Base-by-base conservation (phyloP, 306 rosid species). In the Canavalia gladiata region DNA sequence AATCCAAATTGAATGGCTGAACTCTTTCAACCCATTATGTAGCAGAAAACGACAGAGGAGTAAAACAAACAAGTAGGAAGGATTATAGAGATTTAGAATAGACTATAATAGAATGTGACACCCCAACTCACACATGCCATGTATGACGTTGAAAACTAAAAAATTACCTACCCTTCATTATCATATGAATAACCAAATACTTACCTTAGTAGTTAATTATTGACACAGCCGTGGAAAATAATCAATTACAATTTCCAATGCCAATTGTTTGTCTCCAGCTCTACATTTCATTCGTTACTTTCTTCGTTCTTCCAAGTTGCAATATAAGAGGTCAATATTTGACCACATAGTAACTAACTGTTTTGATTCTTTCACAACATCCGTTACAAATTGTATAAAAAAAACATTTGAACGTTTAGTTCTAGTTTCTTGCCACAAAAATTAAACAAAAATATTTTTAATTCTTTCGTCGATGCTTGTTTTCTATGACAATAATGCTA, bases 31-130 rank as follows among this genome's bases (percentile, higher is more conserved):
- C 7, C n/a, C 71, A 80, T 75, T 54, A 52, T 29, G 64, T 62
- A 84, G 30, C 80, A 29, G 66, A 69, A 68, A 68, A 74, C 8
- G 79, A 59, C 81, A 75, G 29, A 41, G 10, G 39, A 75, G 29
- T 84, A n/a, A 68, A 59, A 74, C 84, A 79, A 77, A 72, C 34
- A 50, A 72, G 39, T 65, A 25, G 43, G 77, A 55, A 76, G 58
- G 81, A 50, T 42, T 64, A 62, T 43, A 67, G 34, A 65, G 80
- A 72, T 65, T 69, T 72, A 52, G 82, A 78, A 50, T 13, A 75
- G 45, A 34, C 79, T 46, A 58, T 42, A 41, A 59, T 43, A 42
- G 57, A 31, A 70, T 69, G 82, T 86, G 84, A 79, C 80, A 73
- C 68, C 72, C 71, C 50, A 82, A 58, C 82, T 74, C 66, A 78